Conservation (phyloP, 176 grass and related monocot genomes). For the Alloteropsis semialata region DNA sequence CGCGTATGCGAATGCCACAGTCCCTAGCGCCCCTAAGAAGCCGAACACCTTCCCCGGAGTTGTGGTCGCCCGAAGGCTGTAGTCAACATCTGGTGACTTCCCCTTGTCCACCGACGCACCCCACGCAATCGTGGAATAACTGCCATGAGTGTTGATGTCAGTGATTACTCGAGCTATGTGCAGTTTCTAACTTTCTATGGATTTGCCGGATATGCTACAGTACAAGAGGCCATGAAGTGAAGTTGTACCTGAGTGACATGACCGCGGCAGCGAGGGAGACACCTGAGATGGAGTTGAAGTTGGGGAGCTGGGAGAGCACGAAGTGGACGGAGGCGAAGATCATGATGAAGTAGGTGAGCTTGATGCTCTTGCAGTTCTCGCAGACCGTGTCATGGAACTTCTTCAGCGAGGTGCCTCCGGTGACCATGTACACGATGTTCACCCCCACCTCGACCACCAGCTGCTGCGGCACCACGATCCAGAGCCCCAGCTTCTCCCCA, state of each 20-base stretch:
- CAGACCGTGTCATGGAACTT: slow-evolving; percentile 85
- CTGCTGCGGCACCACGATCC: slow-evolving; percentile 90
- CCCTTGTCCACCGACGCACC: slow-evolving; percentile 66
- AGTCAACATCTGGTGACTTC: slow-evolving; percentile 45
- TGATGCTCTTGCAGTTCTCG: slow-evolving; percentile 54
- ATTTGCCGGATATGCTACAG: not conserved
- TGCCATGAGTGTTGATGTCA: not conserved
- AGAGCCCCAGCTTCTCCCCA: slow-evolving; percentile 66
- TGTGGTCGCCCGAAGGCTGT: slow-evolving; percentile 24
- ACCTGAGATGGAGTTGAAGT: slow-evolving; percentile 90
- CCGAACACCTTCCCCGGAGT: slow-evolving; percentile 59
- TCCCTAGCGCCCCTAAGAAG: slow-evolving; percentile 66
- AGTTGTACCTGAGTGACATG: slow-evolving; percentile 65
- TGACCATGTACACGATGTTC: slow-evolving; percentile 96
- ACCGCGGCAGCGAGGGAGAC: slow-evolving; percentile 83
- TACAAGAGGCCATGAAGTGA: not conserved
- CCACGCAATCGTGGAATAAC: slow-evolving; percentile 91
- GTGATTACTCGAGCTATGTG: not conserved
- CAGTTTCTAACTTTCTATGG: not conserved
- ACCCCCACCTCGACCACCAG: slow-evolving; percentile 77
- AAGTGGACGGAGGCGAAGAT: slow-evolving; percentile 82
- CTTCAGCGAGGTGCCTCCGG: slow-evolving; percentile 75
- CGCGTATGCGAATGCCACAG: slow-evolving; percentile 75
- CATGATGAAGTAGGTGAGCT: slow-evolving; percentile 86
- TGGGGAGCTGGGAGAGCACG: slow-evolving; percentile 72